Conservation (phyloP, 225 moss, liverwort and hornwort genomes). For the Takakia lepidozioides region DNA sequence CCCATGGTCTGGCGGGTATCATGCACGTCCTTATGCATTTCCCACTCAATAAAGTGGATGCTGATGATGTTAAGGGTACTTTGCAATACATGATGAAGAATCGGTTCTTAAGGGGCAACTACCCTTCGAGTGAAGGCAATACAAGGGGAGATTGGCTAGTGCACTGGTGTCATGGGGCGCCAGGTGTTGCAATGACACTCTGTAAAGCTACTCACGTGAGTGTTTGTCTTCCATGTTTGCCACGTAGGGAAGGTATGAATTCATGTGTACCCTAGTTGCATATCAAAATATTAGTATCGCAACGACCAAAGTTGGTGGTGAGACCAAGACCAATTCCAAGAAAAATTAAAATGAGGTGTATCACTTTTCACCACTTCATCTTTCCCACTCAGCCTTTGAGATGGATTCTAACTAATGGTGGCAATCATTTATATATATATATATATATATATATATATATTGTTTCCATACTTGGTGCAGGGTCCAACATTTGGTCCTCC, state of each 20-base stretch:
- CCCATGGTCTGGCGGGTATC: constrained; percentile 86
- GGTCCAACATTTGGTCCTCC: too few relatives aligned
- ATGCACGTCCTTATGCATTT: constrained; percentile 85
- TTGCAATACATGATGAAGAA: constrained; percentile 74
- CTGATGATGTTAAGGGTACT: constrained; percentile 75
- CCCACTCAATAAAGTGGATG: constrained; percentile 61
- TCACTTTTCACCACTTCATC: too few relatives aligned
- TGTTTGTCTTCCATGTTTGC: neutral
- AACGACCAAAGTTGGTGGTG: neutral
- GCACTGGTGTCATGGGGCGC: constrained; percentile 95
- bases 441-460: too few relatives aligned
- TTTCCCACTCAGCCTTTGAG: too few relatives aligned
- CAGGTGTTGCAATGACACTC: constrained; percentile 71
- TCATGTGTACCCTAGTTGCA: neutral
- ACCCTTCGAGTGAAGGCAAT: constrained; percentile 83
- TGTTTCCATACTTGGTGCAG: too few relatives aligned
- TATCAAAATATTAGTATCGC: neutral
- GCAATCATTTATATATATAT: too few relatives aligned
- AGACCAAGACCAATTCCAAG: neutral
- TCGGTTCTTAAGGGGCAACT: constrained; percentile 75
- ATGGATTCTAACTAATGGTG: too few relatives aligned
- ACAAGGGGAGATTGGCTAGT: constrained; percentile 65
- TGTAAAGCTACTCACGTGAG: constrained; percentile 86
- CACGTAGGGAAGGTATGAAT: neutral
- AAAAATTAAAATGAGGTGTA: neutral